phyloP scores from a whole-genome alignment of 192 early-diverging fungal species.

The Glomus cerebriforme region DNA sequence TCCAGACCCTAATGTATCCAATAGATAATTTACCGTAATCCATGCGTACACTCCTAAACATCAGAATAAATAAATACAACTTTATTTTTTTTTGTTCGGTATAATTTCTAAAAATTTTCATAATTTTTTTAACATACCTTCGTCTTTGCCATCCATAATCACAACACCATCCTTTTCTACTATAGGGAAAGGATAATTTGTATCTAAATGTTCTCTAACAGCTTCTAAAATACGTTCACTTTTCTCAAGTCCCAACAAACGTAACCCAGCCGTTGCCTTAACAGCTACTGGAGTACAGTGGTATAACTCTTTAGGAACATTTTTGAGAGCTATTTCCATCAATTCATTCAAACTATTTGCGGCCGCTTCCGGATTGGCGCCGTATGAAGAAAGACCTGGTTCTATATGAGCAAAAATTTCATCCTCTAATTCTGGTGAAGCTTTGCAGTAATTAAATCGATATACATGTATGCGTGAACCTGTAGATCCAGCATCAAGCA shows the following conservation, averaged over 20 bases:
- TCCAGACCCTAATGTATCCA: conserved; percentile 62
- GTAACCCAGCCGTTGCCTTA: conserved; percentile 94
- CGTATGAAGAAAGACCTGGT: conserved; percentile 82
- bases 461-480: conserved; percentile 98
- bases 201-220: conserved; percentile 66
- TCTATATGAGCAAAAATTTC: conserved; percentile 85
- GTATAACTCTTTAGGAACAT: conserved; percentile 69
- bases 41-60: conserved; percentile 85
- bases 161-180: conserved; percentile 70
- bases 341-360: conserved; percentile 81
- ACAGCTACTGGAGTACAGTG: conserved; percentile 89
- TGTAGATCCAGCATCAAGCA: conserved; percentile 96
- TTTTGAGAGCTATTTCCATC: conserved; percentile 71
- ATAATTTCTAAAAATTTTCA: neutral
- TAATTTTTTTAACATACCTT: conserved; percentile 61
- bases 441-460: conserved; percentile 92
- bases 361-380: conserved; percentile 70
- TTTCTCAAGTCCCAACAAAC: conserved; percentile 72
- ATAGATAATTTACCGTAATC: conserved; percentile 96
- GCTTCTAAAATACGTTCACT: conserved; percentile 74
- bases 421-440: conserved; percentile 78
- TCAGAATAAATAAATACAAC: neutral
- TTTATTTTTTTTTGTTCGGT: neutral
- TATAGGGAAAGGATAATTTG: conserved; percentile 81
- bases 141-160: conserved; percentile 96